phyloP scores from a whole-genome alignment of 2,329 filamentous ascomycete species.

The Diplodia scrobiculata region DNA sequence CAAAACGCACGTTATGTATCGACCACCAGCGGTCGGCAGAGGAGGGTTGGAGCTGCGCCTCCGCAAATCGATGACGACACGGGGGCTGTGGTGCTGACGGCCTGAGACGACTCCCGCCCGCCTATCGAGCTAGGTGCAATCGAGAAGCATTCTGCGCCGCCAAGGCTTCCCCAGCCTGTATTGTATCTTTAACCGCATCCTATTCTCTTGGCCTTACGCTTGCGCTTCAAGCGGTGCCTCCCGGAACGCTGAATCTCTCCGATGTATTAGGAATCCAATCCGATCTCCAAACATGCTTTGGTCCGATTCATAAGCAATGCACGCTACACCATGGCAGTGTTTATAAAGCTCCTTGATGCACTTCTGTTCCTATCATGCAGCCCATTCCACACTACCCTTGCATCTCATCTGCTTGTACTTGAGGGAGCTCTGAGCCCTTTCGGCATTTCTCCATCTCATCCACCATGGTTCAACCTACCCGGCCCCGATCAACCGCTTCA shows the following conservation, averaged over 20 bases:
- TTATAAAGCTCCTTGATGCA: not conserved
- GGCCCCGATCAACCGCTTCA: constrained; percentile 30
- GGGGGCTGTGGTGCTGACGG: not conserved
- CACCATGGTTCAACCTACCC: constrained; percentile 31
- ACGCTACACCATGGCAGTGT: not conserved
- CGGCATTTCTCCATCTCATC: not conserved
- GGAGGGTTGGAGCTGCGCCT: not conserved
- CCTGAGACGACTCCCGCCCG: not conserved
- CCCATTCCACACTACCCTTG: no score
- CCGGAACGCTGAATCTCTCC: not conserved
- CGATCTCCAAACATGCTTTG: not conserved
- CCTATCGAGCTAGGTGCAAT: not conserved
- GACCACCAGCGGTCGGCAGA: not conserved
- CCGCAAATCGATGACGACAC: constrained; percentile 3
- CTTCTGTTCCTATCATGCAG: not conserved
- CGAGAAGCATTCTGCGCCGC: not conserved
- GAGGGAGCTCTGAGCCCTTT: not conserved
- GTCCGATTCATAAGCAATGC: not conserved
- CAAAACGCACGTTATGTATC: not conserved
- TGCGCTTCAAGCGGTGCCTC: not conserved
- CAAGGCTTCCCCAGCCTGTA: no score
- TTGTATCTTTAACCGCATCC: no score
- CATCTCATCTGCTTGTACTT: no score
- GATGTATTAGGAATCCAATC: not conserved
- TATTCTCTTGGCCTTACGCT: not conserved